Percentiles rank a stretch among this genome's conserved stretches.
Conservation (phyloP, 2,329 filamentous ascomycete genomes). For the Colletotrichum spaethianum region DNA sequence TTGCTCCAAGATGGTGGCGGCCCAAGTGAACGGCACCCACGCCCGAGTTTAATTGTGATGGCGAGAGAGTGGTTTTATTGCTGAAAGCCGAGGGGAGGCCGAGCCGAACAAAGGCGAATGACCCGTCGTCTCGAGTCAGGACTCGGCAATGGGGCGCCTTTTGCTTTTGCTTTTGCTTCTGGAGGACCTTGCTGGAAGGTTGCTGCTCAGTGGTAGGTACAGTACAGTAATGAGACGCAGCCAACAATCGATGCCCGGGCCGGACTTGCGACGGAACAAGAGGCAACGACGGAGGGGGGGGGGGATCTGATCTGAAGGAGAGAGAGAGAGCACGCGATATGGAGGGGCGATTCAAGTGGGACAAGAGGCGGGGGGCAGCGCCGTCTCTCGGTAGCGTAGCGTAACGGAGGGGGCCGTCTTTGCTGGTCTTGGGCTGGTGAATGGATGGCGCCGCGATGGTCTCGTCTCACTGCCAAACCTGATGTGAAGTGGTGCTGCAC, state of each 20-base stretch:
- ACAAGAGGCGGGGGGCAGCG: slow-evolving; percentile 21
- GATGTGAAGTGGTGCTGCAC: slow-evolving; percentile 1
- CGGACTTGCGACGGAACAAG: neutral
- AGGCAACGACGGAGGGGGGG: neutral
- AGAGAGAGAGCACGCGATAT: slow-evolving; percentile 9
- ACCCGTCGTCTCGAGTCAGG: slow-evolving; percentile 27
- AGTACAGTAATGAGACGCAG: neutral
- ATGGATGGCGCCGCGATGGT: slow-evolving; percentile 33
- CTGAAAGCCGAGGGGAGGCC: slow-evolving; percentile 27
- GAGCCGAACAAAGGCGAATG: neutral
- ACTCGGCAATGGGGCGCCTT: neutral
- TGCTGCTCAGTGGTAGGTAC: neutral
- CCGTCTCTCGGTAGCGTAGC: slow-evolving; percentile 8
- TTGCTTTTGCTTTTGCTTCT: no score
- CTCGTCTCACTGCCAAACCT: neutral
- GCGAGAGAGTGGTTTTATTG: neutral
- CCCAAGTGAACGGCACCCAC: neutral
- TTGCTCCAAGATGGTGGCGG: neutral
- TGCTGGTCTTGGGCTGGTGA: neutral
- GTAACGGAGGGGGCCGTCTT: neutral
- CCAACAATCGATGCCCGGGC: slow-evolving; percentile 6
- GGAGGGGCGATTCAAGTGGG: neutral
- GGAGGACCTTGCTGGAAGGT: neutral
- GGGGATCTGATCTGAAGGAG: no score
- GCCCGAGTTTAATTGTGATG: neutral